These are phyloP conservation scores for Nicotiana otophora DNA, from an alignment of 257 asterid species.

Conservation along the genomic window DNA sequence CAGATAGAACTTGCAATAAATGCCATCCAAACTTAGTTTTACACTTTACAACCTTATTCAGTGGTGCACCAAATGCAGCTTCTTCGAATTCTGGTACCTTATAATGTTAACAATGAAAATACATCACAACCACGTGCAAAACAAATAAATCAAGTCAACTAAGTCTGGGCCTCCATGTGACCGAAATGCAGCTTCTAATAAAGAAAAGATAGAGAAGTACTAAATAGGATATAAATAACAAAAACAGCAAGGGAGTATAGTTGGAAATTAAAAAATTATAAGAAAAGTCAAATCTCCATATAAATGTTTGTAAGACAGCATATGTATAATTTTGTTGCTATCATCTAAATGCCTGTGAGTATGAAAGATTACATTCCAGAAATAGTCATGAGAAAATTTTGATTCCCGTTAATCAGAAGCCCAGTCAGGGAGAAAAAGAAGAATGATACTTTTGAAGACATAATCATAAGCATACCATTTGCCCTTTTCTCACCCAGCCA, in stretches of 20 bases:
- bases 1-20: slow-evolving; percentile 87
- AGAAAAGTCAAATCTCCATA: background rate
- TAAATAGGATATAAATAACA: background rate
- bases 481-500: slow-evolving; percentile 98
- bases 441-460: slow-evolving; percentile 9
- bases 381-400: background rate
- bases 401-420: background rate
- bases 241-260: background rate
- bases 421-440: slow-evolving; percentile 1
- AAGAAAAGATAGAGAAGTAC: background rate
- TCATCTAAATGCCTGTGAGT: background rate
- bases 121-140: slow-evolving; percentile 8
- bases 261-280: background rate
- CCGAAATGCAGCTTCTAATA: background rate
- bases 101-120: slow-evolving; percentile 21
- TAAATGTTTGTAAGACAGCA: background rate
- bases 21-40: slow-evolving; percentile 97
- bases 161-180: background rate
- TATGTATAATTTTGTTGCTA: background rate
- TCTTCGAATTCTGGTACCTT: slow-evolving; percentile 98
- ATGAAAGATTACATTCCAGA: background rate
- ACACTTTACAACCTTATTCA: slow-evolving; percentile 69
- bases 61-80: slow-evolving; percentile 76
- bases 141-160: background rate
- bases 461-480: slow-evolving; percentile 79